Evolutionary conservation across 768 basidiomycete genomes (phyloP), one percentile per base, ranked within the genome.

Genomic region (Russula virescens): DNA sequence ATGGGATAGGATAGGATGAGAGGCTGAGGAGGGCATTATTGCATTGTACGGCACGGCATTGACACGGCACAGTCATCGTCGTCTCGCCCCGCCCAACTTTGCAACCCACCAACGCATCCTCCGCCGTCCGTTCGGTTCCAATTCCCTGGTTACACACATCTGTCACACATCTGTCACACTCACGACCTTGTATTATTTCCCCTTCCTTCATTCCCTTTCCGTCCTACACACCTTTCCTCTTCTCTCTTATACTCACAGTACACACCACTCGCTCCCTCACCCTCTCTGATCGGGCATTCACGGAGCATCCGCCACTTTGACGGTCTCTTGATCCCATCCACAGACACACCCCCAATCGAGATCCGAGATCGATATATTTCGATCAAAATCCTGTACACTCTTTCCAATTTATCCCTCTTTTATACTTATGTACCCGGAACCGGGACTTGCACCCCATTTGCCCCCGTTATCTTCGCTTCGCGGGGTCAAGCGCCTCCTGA

Each of bases 321-420:
- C 8, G 31, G 31, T 31, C 31, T 11, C 2, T 11, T 38, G 38
- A 38, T 38, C 38, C 38, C 38, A 38, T 38, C 13, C 38, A 11
- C 13, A 2, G 6, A 11, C 13, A 9, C 13, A 38, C 10, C 35
- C 16, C 38, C 11, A 19, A 18, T 59, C 14, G 31, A 53, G 51
- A 60, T 60, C 45, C 43, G 45, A 26, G 14, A 43, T 23, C n/a
- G 21, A n/a, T 35, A 53, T 26, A 43, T 43, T 60, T 60, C 45
- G 59, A 60, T 60, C 59, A 60, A 58, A 52, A 26, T 43, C 48
- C 50, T 51, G 50, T 51, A 34, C 50, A 34, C 50, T 23, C 7
- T 23, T 13, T 9, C 23, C 43, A 31, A 60, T 38, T 60, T 60
- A 60, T 53, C 51, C 59, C 43, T 47, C 59, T 60, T 60, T 47